phyloP scores from a whole-genome alignment of 805 yeast species.

The Hermanozyma aechmeae region DNA sequence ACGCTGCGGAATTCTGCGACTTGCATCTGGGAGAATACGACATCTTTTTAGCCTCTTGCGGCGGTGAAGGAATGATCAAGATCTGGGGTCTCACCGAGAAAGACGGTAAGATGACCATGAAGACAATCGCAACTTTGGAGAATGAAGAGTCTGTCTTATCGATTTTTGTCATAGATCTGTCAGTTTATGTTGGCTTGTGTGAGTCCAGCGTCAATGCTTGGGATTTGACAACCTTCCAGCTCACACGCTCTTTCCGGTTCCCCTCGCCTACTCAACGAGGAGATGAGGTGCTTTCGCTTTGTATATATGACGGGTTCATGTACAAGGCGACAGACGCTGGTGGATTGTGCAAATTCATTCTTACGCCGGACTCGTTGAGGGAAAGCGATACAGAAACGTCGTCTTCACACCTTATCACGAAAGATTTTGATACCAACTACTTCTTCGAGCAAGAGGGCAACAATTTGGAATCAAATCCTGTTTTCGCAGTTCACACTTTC shows the following conservation, averaged over 20 bases:
- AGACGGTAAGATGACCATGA: constrained; percentile 73
- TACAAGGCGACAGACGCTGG: constrained; percentile 52
- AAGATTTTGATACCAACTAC: too few relatives aligned
- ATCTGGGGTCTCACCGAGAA: background rate
- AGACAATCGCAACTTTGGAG: constrained; percentile 31
- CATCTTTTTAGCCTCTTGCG: background rate
- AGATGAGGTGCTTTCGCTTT: constrained; percentile 46
- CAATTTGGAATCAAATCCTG: constrained; percentile 22
- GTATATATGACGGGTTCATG: constrained; percentile 46
- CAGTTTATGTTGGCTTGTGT: constrained; percentile 74
- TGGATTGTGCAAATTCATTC: constrained; percentile 21
- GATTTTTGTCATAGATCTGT: constrained; percentile 53
- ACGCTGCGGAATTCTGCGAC: constrained; percentile 7
- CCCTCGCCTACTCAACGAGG: constrained; percentile 5
- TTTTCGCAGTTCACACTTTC: constrained; percentile 49
- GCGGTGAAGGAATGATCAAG: background rate
- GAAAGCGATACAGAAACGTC: constrained; percentile 2
- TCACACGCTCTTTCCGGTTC: constrained; percentile 37
- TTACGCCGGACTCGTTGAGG: constrained; percentile 12
- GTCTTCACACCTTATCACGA: constrained; percentile 4
- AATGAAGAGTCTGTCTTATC: constrained; percentile 68
- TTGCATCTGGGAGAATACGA: constrained; percentile 1
- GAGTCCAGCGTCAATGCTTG: constrained; percentile 72
- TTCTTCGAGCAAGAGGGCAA: too few relatives aligned
- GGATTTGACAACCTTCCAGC: constrained; percentile 79